Percentiles rank a stretch among this genome's conserved stretches.
phyloP scores from a whole-genome alignment of 768 basidiomycete species.

The Tylopilus cervinicoccineus region DNA sequence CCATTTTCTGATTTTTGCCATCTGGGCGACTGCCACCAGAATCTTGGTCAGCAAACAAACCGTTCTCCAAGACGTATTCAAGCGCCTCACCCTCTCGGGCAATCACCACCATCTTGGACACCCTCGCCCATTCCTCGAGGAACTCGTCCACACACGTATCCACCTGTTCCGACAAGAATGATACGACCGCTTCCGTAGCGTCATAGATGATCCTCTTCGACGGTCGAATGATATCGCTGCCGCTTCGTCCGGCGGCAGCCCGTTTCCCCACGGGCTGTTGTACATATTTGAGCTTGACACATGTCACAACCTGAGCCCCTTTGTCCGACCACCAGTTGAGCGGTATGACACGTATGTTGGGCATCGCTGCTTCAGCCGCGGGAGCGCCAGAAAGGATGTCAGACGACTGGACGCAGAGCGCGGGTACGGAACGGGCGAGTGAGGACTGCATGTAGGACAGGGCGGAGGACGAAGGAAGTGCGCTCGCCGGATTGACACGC shows the following conservation, averaged over 20 bases:
- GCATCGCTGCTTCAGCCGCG: slow-evolving; percentile 89
- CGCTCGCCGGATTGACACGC: slow-evolving; percentile 59
- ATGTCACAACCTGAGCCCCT: slow-evolving; percentile 79
- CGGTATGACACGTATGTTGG: slow-evolving; percentile 85
- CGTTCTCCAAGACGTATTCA: background rate
- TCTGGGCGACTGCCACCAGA: slow-evolving; percentile 61
- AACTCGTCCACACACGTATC: slow-evolving; percentile 89
- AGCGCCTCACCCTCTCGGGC: slow-evolving; percentile 72
- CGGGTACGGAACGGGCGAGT: slow-evolving; percentile 74
- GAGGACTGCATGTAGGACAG: slow-evolving; percentile 64
- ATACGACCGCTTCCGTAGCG: slow-evolving; percentile 82
- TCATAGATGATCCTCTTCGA: slow-evolving; percentile 90
- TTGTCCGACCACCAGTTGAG: slow-evolving; percentile 90
- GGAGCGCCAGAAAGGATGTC: slow-evolving; percentile 80
- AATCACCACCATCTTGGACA: slow-evolving; percentile 92
- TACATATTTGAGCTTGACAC: slow-evolving; percentile 87
- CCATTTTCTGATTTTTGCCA: slow-evolving; percentile 72
- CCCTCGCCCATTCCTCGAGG: slow-evolving; percentile 87
- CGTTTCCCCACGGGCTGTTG: slow-evolving; percentile 78
- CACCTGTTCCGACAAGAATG: slow-evolving; percentile 83
- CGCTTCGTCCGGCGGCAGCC: slow-evolving; percentile 48
- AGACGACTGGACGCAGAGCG: slow-evolving; percentile 75
- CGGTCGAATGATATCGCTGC: slow-evolving; percentile 64
- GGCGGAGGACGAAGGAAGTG: slow-evolving; percentile 40
- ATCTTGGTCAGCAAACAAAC: background rate